Evolutionary conservation across 768 basidiomycete genomes (phyloP), one percentile per base, ranked within the genome.

Genomic region (Fomitopsis pulvina): DNA sequence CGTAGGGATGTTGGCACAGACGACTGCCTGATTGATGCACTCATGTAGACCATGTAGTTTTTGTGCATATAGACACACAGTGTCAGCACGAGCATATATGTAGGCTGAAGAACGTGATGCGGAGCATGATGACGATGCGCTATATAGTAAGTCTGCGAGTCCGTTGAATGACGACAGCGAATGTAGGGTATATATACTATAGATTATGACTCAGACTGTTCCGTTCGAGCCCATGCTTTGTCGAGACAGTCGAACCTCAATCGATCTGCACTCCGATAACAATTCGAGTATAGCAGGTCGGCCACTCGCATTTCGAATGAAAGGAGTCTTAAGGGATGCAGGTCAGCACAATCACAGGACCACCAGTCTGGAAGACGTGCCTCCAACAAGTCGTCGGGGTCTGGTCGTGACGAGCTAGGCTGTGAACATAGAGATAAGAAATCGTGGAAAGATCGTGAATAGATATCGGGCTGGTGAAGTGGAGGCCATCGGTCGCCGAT

Each of bases 371-470:
- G 27, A 29, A 45, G 0, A 63, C 79, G 14, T 47, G 87, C 87
- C 65, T 80, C 78, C 12, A 77, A 62, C 40, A 89, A 61, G 27
- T 80, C 80, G 22, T 59, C 68, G 11, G 86, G 74, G 51, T 66
- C 63, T n/a, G 84, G 83, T 47, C 87, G 71, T 30, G 66, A 66
- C 3, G 66, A 63, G 27, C 76, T 73, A 14, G 83, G 80, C 41
- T 83, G 73, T 8, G 84, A 85, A 59, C 86, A 89, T 45, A 76
- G 61, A 32, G 68, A 71, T 57, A 91, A 65, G 65, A 91, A 89
- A 21, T 87, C 83, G 59, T 85, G 85, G 61, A 89, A 85, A 29
- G 75, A 70, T 41, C 78, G 78, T 43, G 85, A 83, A 59, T 77
- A 86, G 9, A 78, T 64, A 42, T 80, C 75, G 7, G 83, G 78